A percentile compares a stretch with the other conserved stretches of the same genome.
Evolutionary conservation across 2,329 filamentous ascomycete genomes (phyloP).

Genomic region (Epichloe gansuensis): DNA sequence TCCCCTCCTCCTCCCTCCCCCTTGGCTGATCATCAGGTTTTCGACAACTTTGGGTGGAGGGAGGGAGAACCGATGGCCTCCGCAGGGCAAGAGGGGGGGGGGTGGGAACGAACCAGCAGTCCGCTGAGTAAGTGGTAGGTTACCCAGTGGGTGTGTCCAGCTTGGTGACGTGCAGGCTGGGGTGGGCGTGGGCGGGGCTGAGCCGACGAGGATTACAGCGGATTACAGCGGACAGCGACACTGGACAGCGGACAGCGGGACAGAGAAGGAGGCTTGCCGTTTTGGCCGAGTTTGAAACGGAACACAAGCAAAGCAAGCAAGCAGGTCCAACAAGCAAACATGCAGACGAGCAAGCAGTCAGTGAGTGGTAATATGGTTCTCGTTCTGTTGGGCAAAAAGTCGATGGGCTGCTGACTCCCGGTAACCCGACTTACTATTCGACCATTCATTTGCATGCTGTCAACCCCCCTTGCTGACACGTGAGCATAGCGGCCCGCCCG

Average conservation of each 20-base stretch:
- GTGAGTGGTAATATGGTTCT: too few species aligned
- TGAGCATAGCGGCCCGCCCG: background rate
- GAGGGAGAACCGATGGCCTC: too few species aligned
- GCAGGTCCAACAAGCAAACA: too few species aligned
- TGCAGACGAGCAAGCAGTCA: too few species aligned
- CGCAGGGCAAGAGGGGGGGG: background rate
- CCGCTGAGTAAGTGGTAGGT: too few species aligned
- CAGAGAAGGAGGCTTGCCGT: too few species aligned
- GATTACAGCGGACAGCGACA: too few species aligned
- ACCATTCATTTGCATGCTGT: background rate
- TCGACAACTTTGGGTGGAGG: background rate
- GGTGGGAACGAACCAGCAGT: background rate
- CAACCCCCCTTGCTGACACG: background rate
- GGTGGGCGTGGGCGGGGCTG: background rate
- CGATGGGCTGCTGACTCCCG: too few species aligned
- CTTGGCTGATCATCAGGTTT: slow-evolving; percentile 12
- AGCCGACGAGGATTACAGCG: background rate
- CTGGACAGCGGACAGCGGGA: too few species aligned
- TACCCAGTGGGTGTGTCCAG: background rate
- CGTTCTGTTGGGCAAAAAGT: too few species aligned
- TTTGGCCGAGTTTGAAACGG: background rate
- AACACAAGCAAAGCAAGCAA: background rate
- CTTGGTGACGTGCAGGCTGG: background rate
- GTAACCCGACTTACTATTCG: too few species aligned
- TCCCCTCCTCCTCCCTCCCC: too few species aligned